These are phyloP conservation scores for Hortaea sp. DNA, from an alignment of 2,329 filamentous ascomycete species.

Conservation along the genomic window DNA sequence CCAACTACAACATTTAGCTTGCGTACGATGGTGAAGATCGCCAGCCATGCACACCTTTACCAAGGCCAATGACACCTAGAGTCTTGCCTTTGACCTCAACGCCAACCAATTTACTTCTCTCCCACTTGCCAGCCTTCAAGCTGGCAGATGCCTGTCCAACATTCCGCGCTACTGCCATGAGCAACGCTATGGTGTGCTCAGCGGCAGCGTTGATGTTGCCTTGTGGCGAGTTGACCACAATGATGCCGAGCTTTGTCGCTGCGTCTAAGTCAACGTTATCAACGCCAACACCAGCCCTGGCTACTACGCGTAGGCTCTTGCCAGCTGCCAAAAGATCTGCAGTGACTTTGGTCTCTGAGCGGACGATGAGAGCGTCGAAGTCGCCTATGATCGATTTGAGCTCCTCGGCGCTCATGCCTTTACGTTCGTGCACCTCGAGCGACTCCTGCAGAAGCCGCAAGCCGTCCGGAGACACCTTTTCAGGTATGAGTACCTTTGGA, in stretches of 20 bases:
- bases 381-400: constrained; percentile 56
- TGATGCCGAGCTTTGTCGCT: constrained; percentile 62
- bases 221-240: constrained; percentile 69
- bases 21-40: not conserved
- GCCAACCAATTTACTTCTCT: constrained; percentile 62
- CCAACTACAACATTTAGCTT: constrained; percentile 43
- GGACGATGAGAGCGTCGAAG: constrained; percentile 69
- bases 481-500: constrained; percentile 59
- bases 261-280: constrained; percentile 71
- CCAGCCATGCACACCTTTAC: constrained; percentile 50
- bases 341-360: constrained; percentile 74
- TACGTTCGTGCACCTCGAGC: constrained; percentile 60
- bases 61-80: constrained; percentile 65
- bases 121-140: constrained; percentile 65
- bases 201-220: constrained; percentile 70
- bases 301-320: constrained; percentile 64
- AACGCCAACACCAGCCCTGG: constrained; percentile 69
- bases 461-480: constrained; percentile 72
- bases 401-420: constrained; percentile 52
- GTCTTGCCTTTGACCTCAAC: constrained; percentile 71
- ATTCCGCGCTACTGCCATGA: constrained; percentile 66
- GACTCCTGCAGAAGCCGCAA: constrained; percentile 56
- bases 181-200: constrained; percentile 39
- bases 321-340: constrained; percentile 55
- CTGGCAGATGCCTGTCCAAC: constrained; percentile 60